Evolutionary conservation across 2,329 filamentous ascomycete genomes (phyloP).

Genomic region (Fusarium avenaceum): DNA sequence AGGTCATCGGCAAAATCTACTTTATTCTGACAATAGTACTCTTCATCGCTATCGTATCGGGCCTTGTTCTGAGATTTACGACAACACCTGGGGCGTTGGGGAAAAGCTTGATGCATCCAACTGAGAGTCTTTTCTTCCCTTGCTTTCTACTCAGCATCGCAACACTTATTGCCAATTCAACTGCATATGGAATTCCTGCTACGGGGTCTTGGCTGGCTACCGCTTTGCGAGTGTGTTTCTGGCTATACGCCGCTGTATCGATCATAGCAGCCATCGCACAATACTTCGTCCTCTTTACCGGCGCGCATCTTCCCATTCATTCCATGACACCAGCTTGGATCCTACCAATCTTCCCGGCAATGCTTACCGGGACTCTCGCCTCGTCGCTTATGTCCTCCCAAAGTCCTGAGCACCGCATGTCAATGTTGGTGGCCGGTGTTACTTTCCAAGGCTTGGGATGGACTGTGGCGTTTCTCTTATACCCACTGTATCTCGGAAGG

Average conservation of each 20-base stretch:
- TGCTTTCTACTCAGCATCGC: slow-evolving; percentile 73
- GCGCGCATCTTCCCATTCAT: slow-evolving; percentile 46
- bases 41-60: slow-evolving; percentile 62
- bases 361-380: slow-evolving; percentile 48
- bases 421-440: slow-evolving; percentile 47
- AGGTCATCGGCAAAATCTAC: slow-evolving; percentile 62
- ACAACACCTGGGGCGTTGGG: slow-evolving; percentile 70
- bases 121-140: slow-evolving; percentile 74
- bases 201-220: slow-evolving; percentile 64
- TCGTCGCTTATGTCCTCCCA: slow-evolving; percentile 45
- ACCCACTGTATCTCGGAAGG: slow-evolving; percentile 46
- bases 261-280: slow-evolving; percentile 45
- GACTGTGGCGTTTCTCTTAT: slow-evolving; percentile 45
- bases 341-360: slow-evolving; percentile 50
- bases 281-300: slow-evolving; percentile 51
- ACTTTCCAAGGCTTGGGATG: slow-evolving; percentile 49
- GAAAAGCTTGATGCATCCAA: slow-evolving; percentile 56
- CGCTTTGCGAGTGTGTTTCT: slow-evolving; percentile 64
- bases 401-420: slow-evolving; percentile 43
- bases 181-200: slow-evolving; percentile 69
- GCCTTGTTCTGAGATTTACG: slow-evolving; percentile 71
- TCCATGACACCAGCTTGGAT: slow-evolving; percentile 51
- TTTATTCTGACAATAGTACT: slow-evolving; percentile 66
- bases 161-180: slow-evolving; percentile 74
- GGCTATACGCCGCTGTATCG: slow-evolving; percentile 62